Base-by-base conservation (phyloP, 345 rosid genomes). In the Bruguiera gymnorhiza region DNA sequence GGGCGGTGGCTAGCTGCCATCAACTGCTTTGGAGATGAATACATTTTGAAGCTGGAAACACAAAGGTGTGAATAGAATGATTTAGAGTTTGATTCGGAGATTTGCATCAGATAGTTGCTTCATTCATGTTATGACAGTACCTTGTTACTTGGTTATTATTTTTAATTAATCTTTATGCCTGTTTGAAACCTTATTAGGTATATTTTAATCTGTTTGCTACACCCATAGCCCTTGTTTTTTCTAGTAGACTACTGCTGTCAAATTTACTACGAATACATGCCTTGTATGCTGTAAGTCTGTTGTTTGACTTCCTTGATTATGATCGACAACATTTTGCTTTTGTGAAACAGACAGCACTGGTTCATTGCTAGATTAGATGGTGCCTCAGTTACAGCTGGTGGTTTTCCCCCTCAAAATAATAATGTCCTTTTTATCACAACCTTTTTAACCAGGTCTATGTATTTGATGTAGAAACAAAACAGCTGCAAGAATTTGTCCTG, bases 1-100 rank as follows among this genome's bases (percentile, higher is more conserved):
- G 93, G 89, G 73, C 96, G 85, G 78, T 91, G 97, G 97, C 78
- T 94, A 63, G 93, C 97, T 50, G 97, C 98, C n/a, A 57, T 87
- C 65, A 94, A 91, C 72, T 94, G 97, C 83, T 94, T 89, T 77
- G 98, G 97, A 52, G 98, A 91, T 77, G 76, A 88, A 30, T 89
- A 91, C 56, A 59, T 91, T 62, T 94, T 87, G 80, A 91, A 88
- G 76, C 85, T 89, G 48, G 97, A 91, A 78, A 87, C 82, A 60
- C 90, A 79, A 66, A 91, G 98, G 98, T 94, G 62, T 1, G 70
- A 11, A 29, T 51, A 10, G n/a, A 48, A 10, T 10, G 21, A 57
- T 57, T 62, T 19, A 11, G 60, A 55, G 30, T 8, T 23, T 8
- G 24, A 55, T 55, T 27, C 27, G 15, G 13, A 21, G 24, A 23